Base-by-base conservation (phyloP, 257 asterid species). In the Petrea volubilis region DNA sequence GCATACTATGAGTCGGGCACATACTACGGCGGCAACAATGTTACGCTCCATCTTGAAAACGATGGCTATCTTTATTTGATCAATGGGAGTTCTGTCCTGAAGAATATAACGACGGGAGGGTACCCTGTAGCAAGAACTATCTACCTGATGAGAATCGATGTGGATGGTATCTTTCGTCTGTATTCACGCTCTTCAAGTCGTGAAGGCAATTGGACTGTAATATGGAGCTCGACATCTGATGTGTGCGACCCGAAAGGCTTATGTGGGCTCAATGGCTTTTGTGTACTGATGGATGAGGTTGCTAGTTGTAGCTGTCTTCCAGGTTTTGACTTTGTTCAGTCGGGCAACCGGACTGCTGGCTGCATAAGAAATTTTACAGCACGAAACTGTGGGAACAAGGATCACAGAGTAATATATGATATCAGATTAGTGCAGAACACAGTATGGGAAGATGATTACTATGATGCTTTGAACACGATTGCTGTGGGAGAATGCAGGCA, bases 81-180 rank as follows among this genome's bases (percentile, higher is more conserved):
- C n/a, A n/a, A n/a, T n/a, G n/a, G n/a, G n/a, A n/a, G n/a, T n/a
- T n/a, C n/a, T n/a, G n/a, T 88, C 9, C 79, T 65, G 2, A 11
- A 0, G 41, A 77, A 73, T 66, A 5, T 88, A 27, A 82, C 88
- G 1, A 4, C 0, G 0, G 87, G 82, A 47, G 77, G 78, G 43
- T n/a, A 21, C 12, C 72, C 38, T 2, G 10, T 9, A 1, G 27
- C 41, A 14, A 67, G 60, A 29, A 68, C 60, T 50, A 60, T 81
- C n/a, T n/a, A n/a, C n/a, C n/a, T n/a, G n/a, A n/a, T n/a, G n/a
- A n/a, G n/a, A n/a, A n/a, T n/a, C n/a, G 90, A 88, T 14, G 74
- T 36, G 4, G 89, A 80, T 47, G 94, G 91, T 2, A 71, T 85
- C 13, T 41, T 85, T 31, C 66, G 84, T n/a, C 24, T 81, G 14